Percentiles rank a stretch among this genome's conserved stretches.
Evolutionary conservation across 2,329 filamentous ascomycete genomes (phyloP).

Genomic region (Xylariaceae sp.): DNA sequence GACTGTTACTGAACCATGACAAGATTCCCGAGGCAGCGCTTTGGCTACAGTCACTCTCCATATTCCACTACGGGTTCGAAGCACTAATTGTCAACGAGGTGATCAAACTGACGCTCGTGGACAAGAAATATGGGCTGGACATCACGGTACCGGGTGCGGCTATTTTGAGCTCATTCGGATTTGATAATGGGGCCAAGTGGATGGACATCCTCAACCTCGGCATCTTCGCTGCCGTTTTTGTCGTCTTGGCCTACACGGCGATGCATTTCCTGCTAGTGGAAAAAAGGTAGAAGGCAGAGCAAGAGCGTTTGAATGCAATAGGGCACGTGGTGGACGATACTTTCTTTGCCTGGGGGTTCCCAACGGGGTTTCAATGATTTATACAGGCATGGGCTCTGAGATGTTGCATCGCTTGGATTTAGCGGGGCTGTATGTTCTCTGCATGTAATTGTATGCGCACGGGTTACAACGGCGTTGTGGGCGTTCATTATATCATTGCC

Average conservation of each 20-base stretch:
- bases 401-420: constrained; percentile 20
- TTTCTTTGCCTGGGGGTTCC: no score
- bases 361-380: no score
- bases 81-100: constrained; percentile 97
- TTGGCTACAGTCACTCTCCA: constrained; percentile 91
- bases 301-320: neutral
- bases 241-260: constrained; percentile 81
- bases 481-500: constrained; percentile 14
- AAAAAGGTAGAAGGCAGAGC: constrained; percentile 57
- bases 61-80: constrained; percentile 98
- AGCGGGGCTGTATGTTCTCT: constrained; percentile 17
- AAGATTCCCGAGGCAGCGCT: constrained; percentile 79
- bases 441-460: constrained; percentile 17
- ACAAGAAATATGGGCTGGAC: constrained; percentile 93
- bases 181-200: constrained; percentile 84
- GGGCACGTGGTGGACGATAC: neutral
- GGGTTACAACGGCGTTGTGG: constrained; percentile 15
- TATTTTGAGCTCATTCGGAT: constrained; percentile 92
- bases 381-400: neutral
- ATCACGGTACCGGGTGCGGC: constrained; percentile 94
- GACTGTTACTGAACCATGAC: constrained; percentile 89
- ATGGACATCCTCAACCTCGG: constrained; percentile 75
- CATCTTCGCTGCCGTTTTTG: constrained; percentile 76
- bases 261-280: constrained; percentile 95
- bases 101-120: constrained; percentile 78